Evolutionary conservation across 2,329 filamentous ascomycete genomes (phyloP).

Genomic region (Blumeria graminis): DNA sequence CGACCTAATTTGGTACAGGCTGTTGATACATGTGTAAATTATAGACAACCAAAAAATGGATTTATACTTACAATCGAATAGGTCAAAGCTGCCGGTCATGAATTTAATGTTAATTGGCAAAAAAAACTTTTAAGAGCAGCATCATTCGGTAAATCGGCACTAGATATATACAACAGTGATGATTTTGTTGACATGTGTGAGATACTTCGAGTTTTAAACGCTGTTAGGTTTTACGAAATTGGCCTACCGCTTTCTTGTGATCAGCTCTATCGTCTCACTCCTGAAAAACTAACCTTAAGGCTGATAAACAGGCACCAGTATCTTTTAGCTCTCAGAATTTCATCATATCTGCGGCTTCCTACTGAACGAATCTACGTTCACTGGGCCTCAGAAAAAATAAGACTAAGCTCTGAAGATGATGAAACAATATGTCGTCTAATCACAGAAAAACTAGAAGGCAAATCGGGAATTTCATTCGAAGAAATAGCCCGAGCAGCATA

Average conservation of each 20-base stretch:
- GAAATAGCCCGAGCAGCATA: slow-evolving; percentile 81
- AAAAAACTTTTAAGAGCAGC: slow-evolving; percentile 90
- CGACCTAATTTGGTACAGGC: slow-evolving; percentile 69
- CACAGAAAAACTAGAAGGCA: slow-evolving; percentile 65
- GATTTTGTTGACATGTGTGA: slow-evolving; percentile 99
- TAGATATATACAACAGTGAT: slow-evolving; percentile 93
- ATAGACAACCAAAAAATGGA: neutral
- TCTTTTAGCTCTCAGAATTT: slow-evolving; percentile 67
- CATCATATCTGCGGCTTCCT: slow-evolving; percentile 64
- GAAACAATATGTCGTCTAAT: slow-evolving; percentile 69
- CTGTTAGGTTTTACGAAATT: slow-evolving; percentile 73
- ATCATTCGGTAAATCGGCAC: slow-evolving; percentile 89
- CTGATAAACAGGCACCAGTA: slow-evolving; percentile 81
- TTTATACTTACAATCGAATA: slow-evolving; percentile 7
- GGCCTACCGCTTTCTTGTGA: slow-evolving; percentile 81
- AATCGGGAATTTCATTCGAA: slow-evolving; percentile 86
- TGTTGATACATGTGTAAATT: slow-evolving; percentile 54
- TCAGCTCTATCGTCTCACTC: slow-evolving; percentile 75
- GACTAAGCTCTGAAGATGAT: slow-evolving; percentile 62
- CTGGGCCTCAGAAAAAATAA: slow-evolving; percentile 90
- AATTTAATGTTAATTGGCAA: slow-evolving; percentile 79
- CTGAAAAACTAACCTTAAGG: slow-evolving; percentile 65
- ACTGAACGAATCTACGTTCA: slow-evolving; percentile 85
- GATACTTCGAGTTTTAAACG: slow-evolving; percentile 74
- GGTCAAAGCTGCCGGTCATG: slow-evolving; percentile 72